A percentile compares a stretch with the other conserved stretches of the same genome.
Evolutionary conservation across 2,329 filamentous ascomycete genomes (phyloP).

Genomic region (Fusarium sp.): DNA sequence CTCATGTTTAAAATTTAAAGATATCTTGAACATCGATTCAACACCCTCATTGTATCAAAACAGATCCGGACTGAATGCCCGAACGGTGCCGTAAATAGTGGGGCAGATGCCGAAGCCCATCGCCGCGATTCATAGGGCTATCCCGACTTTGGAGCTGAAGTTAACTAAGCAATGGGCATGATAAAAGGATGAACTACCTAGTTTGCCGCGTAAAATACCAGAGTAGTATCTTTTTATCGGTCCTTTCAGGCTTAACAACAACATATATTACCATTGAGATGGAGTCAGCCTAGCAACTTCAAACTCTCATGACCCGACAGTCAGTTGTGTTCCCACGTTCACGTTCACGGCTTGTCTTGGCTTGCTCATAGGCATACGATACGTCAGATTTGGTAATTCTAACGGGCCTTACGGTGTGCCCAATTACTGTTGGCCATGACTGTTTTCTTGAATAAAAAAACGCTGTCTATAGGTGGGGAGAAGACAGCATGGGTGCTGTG

Average conservation of each 20-base stretch:
- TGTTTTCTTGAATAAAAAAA: not conserved
- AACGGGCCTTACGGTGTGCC: not conserved
- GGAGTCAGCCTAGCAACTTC: not conserved
- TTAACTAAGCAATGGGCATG: not conserved
- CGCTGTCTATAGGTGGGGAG: slow-evolving; percentile 5
- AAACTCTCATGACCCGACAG: not conserved
- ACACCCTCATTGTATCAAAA: not conserved
- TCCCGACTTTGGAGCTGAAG: not conserved
- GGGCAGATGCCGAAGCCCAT: not conserved
- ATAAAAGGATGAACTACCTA: not conserved
- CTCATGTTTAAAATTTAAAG: not conserved
- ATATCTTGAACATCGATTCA: not conserved
- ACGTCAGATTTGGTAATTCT: not conserved
- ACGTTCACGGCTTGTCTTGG: not conserved
- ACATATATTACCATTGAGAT: not conserved
- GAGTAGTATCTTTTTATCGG: not conserved
- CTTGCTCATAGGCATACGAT: not conserved
- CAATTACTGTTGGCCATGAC: not conserved
- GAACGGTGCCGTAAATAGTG: slow-evolving; percentile 4
- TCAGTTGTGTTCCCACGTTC: not conserved
- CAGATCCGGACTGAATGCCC: not conserved
- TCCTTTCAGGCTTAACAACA: not conserved
- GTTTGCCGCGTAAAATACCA: not conserved
- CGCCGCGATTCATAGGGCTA: not conserved
- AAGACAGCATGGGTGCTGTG: not conserved